These are phyloP conservation scores for Ustilago shanxiensis DNA, from an alignment of 1,284 basidiomycete genomes.

Conservation along the genomic window DNA sequence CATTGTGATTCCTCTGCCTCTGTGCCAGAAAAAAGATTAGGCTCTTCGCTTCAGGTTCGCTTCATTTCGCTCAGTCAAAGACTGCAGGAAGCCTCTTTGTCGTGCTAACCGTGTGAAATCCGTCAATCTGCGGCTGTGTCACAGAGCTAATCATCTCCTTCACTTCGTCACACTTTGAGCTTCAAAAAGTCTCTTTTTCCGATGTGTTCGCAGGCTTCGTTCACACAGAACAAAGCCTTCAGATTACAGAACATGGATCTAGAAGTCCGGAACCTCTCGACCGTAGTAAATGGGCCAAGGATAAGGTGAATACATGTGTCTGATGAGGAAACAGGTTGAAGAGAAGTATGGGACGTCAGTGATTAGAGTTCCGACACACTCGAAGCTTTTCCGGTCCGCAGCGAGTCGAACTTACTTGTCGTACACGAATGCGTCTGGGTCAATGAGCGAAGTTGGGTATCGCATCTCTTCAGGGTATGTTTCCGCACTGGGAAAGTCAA, in stretches of 20 bases:
- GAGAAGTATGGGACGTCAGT: slow-evolving; percentile 2
- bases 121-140: not conserved
- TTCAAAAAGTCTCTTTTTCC: too few species aligned
- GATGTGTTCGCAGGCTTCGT: not conserved
- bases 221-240: not conserved
- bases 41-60: too few species aligned
- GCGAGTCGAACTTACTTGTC: slow-evolving; percentile 43
- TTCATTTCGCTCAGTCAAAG: not conserved
- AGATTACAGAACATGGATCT: not conserved
- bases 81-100: not conserved
- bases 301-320: slow-evolving; percentile 56
- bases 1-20: not conserved
- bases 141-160: not conserved
- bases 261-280: slow-evolving; percentile 28
- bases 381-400: not conserved
- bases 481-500: slow-evolving; percentile 22
- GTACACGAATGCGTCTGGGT: slow-evolving; percentile 45
- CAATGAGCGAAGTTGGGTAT: slow-evolving; percentile 49
- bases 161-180: not conserved
- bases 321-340: slow-evolving; percentile 1
- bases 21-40: too few species aligned
- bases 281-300: slow-evolving; percentile 55
- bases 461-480: slow-evolving; percentile 44
- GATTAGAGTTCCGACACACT: not conserved
- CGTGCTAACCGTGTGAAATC: not conserved